phyloP scores from a whole-genome alignment of 768 basidiomycete genomes.

The Sporobolomyces phaffii region DNA sequence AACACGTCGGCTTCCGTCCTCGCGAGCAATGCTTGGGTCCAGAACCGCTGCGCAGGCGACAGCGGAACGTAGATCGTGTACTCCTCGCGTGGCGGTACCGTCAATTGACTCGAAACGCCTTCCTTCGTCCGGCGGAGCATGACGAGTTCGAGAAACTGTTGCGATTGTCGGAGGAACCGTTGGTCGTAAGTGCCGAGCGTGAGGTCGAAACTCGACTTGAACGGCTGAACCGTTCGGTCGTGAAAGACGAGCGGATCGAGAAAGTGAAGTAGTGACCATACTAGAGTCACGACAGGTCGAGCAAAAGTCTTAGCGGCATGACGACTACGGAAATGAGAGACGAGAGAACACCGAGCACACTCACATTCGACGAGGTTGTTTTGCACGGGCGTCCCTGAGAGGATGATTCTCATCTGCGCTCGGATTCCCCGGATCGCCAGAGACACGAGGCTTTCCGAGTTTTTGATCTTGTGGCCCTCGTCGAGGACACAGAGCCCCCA shows the following conservation, averaged over 20 bases:
- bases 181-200: conserved; percentile 54
- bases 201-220: conserved; percentile 57
- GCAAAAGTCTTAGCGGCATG: conserved; percentile 48
- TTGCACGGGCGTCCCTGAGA: conserved; percentile 70
- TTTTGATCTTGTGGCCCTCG: conserved; percentile 69
- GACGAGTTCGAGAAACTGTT: conserved; percentile 53
- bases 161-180: conserved; percentile 53
- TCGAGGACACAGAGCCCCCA: conserved; percentile 60
- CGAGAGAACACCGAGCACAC: too few relatives aligned
- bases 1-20: conserved; percentile 54
- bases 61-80: conserved; percentile 48
- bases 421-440: conserved; percentile 57
- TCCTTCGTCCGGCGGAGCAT: conserved; percentile 63
- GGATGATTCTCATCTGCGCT: conserved; percentile 58
- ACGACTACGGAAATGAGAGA: conserved; percentile 38
- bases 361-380: conserved; percentile 60
- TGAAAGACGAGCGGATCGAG: conserved; percentile 58
- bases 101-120: conserved; percentile 48
- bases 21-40: conserved; percentile 58
- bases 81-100: conserved; percentile 58
- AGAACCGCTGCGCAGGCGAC: conserved; percentile 57
- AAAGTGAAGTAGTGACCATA: conserved; percentile 40
- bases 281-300: not conserved
- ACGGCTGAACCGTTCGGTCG: conserved; percentile 51
- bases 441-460: conserved; percentile 56